phyloP scores from a whole-genome alignment of 345 rosid species.

The Dipteronia sinensis region DNA sequence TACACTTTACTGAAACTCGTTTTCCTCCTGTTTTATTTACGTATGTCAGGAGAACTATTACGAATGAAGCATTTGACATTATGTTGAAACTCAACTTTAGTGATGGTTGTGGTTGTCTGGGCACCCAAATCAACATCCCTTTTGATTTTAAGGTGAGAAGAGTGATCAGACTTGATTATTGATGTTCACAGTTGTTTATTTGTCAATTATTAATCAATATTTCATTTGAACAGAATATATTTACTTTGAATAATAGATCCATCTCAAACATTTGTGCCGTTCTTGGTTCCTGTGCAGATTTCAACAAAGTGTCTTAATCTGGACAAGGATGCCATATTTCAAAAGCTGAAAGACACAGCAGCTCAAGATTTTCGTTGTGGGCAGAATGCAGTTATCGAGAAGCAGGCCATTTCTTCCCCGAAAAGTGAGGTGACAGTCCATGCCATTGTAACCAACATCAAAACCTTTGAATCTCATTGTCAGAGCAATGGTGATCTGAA shows the following conservation, averaged over 20 bases:
- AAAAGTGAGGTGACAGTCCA: slow-evolving; percentile 53
- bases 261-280: neutral
- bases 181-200: neutral
- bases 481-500: slow-evolving; percentile 52
- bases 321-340: slow-evolving; percentile 48
- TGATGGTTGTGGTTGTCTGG: slow-evolving; percentile 78
- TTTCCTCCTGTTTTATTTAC: neutral
- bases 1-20: neutral
- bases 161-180: neutral
- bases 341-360: slow-evolving; percentile 59
- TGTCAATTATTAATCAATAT: neutral
- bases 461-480: slow-evolving; percentile 38
- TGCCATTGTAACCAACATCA: slow-evolving; percentile 72
- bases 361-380: slow-evolving; percentile 53
- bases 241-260: neutral
- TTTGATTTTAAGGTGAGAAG: slow-evolving; percentile 69
- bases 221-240: slow-evolving; percentile 9
- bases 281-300: slow-evolving; percentile 41
- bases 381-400: slow-evolving; percentile 51
- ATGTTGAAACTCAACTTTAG: slow-evolving; percentile 65
- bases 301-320: slow-evolving; percentile 35
- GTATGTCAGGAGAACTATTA: slow-evolving; percentile 73
- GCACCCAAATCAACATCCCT: slow-evolving; percentile 65
- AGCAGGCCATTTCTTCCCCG: slow-evolving; percentile 39
- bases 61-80: slow-evolving; percentile 65